Conservation (phyloP, 805 yeast genomes). For the Wickerhamomyces sydowiorum region DNA sequence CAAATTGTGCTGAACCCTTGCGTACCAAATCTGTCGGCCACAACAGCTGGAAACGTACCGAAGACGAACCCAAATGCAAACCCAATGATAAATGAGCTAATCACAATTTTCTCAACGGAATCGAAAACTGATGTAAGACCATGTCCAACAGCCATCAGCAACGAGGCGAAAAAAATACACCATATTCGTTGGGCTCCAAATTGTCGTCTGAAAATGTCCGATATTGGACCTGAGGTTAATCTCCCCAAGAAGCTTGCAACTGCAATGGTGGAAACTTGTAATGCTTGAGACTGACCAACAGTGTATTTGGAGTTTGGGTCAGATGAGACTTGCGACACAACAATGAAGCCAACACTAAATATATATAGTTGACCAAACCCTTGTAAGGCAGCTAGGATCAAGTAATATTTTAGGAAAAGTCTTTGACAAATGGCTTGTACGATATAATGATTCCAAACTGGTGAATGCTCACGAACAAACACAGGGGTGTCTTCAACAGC, state of each 20-base stretch:
- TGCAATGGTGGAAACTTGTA: constrained; percentile 66
- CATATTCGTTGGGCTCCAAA: constrained; percentile 56
- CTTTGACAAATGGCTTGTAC: constrained; percentile 15
- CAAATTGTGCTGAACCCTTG: constrained; percentile 65
- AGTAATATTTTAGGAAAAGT: constrained; percentile 44
- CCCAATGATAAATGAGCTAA: constrained; percentile 54
- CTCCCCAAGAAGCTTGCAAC: constrained; percentile 63
- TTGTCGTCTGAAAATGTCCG: constrained; percentile 52
- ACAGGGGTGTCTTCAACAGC: constrained; percentile 26
- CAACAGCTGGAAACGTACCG: constrained; percentile 71
- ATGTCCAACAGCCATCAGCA: constrained; percentile 32
- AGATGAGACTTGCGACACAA: constrained; percentile 37
- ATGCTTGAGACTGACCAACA: constrained; percentile 51
- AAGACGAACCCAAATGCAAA: constrained; percentile 63
- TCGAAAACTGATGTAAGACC: constrained; percentile 26
- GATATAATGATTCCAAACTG: constrained; percentile 22
- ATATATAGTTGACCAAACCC: constrained; percentile 71
- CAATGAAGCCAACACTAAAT: constrained; percentile 70
- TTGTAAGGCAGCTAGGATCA: constrained; percentile 50
- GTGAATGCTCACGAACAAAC: constrained; percentile 21
- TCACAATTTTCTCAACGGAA: constrained; percentile 36
- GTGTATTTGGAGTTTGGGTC: constrained; percentile 16
- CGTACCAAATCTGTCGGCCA: constrained; percentile 70
- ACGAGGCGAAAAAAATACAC: constrained; percentile 45
- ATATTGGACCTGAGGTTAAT: constrained; percentile 55